These are phyloP conservation scores for Panicum miliaceum DNA, from an alignment of 176 grass and related monocot species.

Conservation along the genomic window DNA sequence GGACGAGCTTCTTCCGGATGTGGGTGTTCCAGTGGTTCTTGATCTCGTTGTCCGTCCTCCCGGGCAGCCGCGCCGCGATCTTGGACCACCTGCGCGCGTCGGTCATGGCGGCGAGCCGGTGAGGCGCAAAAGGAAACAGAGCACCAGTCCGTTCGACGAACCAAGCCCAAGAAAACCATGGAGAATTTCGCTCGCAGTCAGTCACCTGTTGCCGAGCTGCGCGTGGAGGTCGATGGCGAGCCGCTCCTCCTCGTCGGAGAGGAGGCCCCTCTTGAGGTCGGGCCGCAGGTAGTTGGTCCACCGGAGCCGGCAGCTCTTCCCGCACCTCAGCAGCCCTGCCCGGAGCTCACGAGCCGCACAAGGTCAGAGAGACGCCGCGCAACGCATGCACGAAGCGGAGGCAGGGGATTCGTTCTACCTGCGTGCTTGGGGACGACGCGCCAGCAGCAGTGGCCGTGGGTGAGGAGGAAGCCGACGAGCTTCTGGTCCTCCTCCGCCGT, in stretches of 20 bases:
- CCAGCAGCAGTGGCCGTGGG: conserved; percentile 89
- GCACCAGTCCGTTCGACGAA: background rate
- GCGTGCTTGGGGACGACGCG: conserved; percentile 91
- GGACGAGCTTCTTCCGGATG: conserved; percentile 91
- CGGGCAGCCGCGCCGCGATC: conserved; percentile 81
- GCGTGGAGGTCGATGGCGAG: conserved; percentile 87
- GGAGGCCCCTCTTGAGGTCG: conserved; percentile 83
- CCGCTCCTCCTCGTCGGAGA: conserved; percentile 74
- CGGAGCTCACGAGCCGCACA: too few species aligned
- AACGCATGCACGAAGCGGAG: background rate
- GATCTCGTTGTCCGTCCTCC: conserved; percentile 96
- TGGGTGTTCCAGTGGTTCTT: conserved; percentile 99
- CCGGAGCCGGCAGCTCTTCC: conserved; percentile 93
- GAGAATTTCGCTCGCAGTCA: background rate
- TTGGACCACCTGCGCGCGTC: conserved; percentile 66
- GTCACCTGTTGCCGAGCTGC: conserved; percentile 83
- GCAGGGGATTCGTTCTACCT: conserved; percentile 23
- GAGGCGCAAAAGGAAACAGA: background rate
- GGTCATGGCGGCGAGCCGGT: background rate
- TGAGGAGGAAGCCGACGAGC: conserved; percentile 77
- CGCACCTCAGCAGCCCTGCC: conserved; percentile 80
- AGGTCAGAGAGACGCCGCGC: background rate
- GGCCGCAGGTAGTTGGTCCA: conserved; percentile 97
- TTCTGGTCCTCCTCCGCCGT: conserved; percentile 90
- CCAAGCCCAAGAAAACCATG: background rate